Evolutionary conservation across 352 stramenopile species (phyloP), one percentile per base, ranked within the genome.

Genomic region (Phytophthora vignae): DNA sequence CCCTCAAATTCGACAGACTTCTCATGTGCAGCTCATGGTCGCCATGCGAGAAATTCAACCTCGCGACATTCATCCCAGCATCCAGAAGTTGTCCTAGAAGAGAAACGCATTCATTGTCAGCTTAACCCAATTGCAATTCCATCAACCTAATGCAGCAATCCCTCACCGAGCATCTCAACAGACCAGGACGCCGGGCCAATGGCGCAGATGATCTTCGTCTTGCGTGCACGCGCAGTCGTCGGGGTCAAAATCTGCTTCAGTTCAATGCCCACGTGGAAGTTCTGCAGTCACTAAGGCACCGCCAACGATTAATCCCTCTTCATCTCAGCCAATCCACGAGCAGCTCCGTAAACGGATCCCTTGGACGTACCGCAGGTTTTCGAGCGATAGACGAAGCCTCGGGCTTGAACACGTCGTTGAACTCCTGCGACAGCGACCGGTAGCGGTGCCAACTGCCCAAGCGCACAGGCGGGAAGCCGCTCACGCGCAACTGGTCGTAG

Each of bases 41-140:
- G 22, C 98, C 98, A 77, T 99, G 98, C 14, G 97, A 99, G 79
- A 99, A 99, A 69, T 99, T 99, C 31, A 99, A 87, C 14, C 98
- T 90, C 71, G 99, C 98, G 5, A 99, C 93, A 57, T 97, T 98
- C 96, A 99, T 99, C 11, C 98, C 98, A 29, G 85, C 87, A 57
- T 94, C 87, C 46, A 94, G 67, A 3, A 95, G 69, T 64, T 94
- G 73, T 2, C 86, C 84, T 93, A n/a, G 2, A 44, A 44, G 12
- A n/a, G 12, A 17, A n/a, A 25, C 12, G 60, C 17, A 19, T 55
- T 2, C 38, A 69, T 22, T 11, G 38, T 52, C 25, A 73, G 27
- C 11, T 44, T 12, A 19, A 66, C 3, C 19, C 1, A 17, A 55
- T 22, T 22, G 10, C 60, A 38, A 64, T 38, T 52, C 46, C 27